Evolutionary conservation across 148 eudicot species (phyloP).

Genomic region (Silene uniflora): DNA sequence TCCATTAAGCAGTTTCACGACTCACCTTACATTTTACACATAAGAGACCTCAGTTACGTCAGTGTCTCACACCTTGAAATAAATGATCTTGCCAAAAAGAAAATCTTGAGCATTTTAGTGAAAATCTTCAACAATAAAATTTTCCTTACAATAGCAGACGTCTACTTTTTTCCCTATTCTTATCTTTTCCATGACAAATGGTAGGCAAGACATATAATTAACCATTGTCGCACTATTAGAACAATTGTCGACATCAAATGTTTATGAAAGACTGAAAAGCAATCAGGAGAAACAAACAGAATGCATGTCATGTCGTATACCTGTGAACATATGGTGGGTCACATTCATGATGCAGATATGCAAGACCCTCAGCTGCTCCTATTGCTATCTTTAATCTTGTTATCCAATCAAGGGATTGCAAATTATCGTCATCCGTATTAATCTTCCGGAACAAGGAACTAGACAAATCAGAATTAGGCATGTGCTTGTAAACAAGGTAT

Average conservation of each 20-base stretch:
- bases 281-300: not conserved
- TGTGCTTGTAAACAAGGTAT: conserved; percentile 73
- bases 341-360: conserved; percentile 91
- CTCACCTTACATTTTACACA: not conserved
- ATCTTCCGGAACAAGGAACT: conserved; percentile 72
- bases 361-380: conserved; percentile 87
- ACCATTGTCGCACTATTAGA: not conserved
- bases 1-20: not conserved
- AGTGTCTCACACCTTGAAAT: not conserved
- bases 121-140: not conserved
- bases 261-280: not conserved
- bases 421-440: conserved; percentile 45
- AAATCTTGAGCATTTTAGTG: not conserved
- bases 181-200: not conserved
- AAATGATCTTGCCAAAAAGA: not conserved
- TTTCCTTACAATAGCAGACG: too few species aligned
- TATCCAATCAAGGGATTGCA: conserved; percentile 97
- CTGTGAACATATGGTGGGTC: conserved; percentile 90
- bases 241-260: not conserved
- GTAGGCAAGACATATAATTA: not conserved
- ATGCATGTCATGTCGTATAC: conserved; percentile 32
- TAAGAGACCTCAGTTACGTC: not conserved
- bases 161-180: too few species aligned
- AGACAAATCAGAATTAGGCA: conserved; percentile 85
- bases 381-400: conserved; percentile 91